A percentile compares a stretch with the other conserved stretches of the same genome.
Conservation (phyloP, 805 yeast species). For the Novakomyces olei region DNA sequence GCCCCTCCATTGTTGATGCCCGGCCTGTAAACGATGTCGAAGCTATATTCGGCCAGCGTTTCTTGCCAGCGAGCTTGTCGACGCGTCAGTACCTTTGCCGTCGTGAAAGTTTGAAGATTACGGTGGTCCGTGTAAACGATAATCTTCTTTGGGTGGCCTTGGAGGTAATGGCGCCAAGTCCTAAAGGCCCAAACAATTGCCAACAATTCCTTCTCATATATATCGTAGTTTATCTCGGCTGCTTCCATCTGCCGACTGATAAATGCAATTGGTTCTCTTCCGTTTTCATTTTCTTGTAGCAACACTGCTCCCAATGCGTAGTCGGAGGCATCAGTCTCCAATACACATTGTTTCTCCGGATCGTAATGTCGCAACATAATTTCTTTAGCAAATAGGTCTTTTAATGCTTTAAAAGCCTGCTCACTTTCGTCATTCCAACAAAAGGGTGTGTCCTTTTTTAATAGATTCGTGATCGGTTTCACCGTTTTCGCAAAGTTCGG, state of each 20-base stretch:
- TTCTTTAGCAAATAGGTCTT: too few relatives aligned
- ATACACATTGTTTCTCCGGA: not conserved
- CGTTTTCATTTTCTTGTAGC: not conserved
- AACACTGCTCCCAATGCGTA: not conserved
- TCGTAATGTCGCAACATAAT: not conserved
- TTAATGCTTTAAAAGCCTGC: too few relatives aligned
- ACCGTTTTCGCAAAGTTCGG: not conserved
- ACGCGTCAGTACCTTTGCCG: not conserved
- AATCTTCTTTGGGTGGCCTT: too few relatives aligned
- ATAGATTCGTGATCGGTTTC: too few relatives aligned
- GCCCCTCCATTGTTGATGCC: not conserved
- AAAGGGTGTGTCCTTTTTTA: too few relatives aligned
- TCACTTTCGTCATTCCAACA: too few relatives aligned
- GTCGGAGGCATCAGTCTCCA: not conserved
- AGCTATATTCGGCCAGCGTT: not conserved
- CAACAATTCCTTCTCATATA: not conserved
- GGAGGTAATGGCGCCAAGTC: too few relatives aligned
- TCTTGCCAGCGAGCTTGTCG: not conserved
- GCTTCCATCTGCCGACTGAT: not conserved
- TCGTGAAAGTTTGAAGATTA: not conserved
- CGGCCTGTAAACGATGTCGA: not conserved
- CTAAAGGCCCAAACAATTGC: too few relatives aligned
- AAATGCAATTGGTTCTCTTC: not conserved
- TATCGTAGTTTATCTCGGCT: not conserved
- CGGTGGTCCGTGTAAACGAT: not conserved